A percentile compares a stretch with the other conserved stretches of the same genome.
Evolutionary conservation across 345 rosid species (phyloP).

Genomic region (Murraya koenigii): DNA sequence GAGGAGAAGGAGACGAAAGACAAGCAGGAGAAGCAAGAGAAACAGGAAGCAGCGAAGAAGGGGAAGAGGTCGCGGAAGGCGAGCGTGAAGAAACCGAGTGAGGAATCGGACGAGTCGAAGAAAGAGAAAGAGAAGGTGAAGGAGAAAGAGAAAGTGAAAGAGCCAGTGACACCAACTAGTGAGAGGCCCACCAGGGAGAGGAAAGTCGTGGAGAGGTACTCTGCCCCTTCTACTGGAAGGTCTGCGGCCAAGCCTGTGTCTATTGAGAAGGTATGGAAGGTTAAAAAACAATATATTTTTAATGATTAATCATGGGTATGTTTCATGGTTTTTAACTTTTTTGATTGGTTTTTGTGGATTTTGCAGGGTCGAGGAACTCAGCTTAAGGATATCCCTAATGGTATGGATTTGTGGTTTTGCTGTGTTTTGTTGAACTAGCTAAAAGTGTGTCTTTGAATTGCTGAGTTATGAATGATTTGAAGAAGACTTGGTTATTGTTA

Average conservation of each 20-base stretch:
- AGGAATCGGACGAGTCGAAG: conserved; percentile 15
- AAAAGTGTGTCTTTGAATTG: neutral
- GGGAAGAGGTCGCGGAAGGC: conserved; percentile 23
- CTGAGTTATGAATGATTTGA: neutral
- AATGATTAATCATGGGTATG: neutral
- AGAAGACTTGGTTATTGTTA: neutral
- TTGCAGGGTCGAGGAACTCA: conserved; percentile 82
- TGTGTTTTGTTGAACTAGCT: neutral
- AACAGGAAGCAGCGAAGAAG: conserved; percentile 2
- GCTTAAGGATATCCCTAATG: conserved; percentile 93
- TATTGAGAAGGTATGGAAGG: conserved; percentile 56
- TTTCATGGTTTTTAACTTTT: neutral
- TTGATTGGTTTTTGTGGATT: conserved; percentile 13
- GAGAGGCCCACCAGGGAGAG: conserved; percentile 89
- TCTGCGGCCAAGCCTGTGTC: conserved; percentile 59
- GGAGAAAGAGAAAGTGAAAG: conserved; percentile 21
- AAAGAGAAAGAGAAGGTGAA: conserved; percentile 14
- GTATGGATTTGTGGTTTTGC: conserved; percentile 28
- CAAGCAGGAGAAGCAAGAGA: conserved; percentile 11
- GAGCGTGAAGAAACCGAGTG: conserved; percentile 20
- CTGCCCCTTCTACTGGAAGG: conserved; percentile 54
- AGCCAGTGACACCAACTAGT: conserved; percentile 51
- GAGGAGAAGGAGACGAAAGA: neutral
- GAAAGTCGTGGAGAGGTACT: conserved; percentile 84
- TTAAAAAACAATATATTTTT: neutral